Evolutionary conservation across 192 early-diverging fungal genomes (phyloP).

Genomic region (Glomus cerebriforme): DNA sequence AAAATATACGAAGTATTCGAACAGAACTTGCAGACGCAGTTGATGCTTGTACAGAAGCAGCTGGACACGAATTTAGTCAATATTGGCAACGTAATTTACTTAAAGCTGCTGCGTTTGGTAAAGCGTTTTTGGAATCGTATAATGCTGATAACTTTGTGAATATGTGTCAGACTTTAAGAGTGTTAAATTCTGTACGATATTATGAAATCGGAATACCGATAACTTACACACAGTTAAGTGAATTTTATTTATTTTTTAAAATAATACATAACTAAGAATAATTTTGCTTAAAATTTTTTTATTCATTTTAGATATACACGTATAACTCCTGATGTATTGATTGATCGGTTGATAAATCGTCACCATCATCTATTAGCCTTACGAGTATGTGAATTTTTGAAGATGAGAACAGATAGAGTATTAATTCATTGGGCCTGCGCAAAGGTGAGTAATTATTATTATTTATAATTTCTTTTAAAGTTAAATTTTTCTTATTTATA

Average conservation of each 20-base stretch:
- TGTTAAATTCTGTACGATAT: slow-evolving; percentile 86
- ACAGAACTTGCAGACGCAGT: slow-evolving; percentile 83
- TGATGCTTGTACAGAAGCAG: slow-evolving; percentile 89
- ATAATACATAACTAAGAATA: not conserved
- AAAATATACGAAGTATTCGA: slow-evolving; percentile 88
- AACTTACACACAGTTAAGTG: slow-evolving; percentile 80
- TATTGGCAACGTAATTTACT: slow-evolving; percentile 80
- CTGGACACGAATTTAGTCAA: slow-evolving; percentile 81
- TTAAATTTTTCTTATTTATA: too few species aligned
- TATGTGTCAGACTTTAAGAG: slow-evolving; percentile 82
- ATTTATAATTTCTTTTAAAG: not conserved
- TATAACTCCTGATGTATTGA: slow-evolving; percentile 78
- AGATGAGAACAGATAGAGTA: slow-evolving; percentile 76
- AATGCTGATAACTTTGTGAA: slow-evolving; percentile 85
- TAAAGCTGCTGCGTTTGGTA: slow-evolving; percentile 92
- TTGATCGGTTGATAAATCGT: slow-evolving; percentile 81
- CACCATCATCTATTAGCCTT: slow-evolving; percentile 86
- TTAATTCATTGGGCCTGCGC: slow-evolving; percentile 96
- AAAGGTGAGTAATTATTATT: slow-evolving; percentile 58
- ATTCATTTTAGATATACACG: slow-evolving; percentile 57
- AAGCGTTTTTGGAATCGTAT: slow-evolving; percentile 86
- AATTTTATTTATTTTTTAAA: not conserved
- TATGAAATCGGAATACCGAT: slow-evolving; percentile 88
- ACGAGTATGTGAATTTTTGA: slow-evolving; percentile 80
- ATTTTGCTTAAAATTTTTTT: slow-evolving; percentile 32